A percentile compares a stretch with the other conserved stretches of the same genome.
phyloP scores from a whole-genome alignment of 306 rosid genomes.

The Citrullus colocynthis region DNA sequence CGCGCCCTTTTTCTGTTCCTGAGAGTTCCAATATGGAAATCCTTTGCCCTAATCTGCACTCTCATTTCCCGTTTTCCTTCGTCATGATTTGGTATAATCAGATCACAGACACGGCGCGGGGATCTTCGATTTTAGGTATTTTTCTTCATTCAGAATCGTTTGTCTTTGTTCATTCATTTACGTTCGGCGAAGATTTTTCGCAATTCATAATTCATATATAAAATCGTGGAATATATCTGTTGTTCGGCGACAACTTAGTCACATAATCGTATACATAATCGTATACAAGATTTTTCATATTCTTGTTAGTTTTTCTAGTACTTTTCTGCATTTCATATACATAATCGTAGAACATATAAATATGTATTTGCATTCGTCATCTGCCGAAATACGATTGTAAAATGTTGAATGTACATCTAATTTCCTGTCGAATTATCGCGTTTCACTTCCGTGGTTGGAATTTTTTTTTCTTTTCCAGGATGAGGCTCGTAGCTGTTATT shows the following conservation, averaged over 20 bases:
- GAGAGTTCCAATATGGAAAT: background rate
- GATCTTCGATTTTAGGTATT: background rate
- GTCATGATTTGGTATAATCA: background rate
- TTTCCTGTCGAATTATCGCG: conserved; percentile 1
- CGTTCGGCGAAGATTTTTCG: background rate
- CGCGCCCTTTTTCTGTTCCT: background rate
- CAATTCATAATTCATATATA: background rate
- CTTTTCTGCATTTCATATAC: background rate
- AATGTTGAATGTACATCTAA: conserved; percentile 1
- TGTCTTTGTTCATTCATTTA: background rate
- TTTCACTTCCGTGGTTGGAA: background rate
- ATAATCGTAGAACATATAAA: background rate
- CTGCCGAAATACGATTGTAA: background rate
- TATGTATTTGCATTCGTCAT: background rate
- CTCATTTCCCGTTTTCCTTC: background rate
- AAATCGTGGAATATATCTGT: background rate
- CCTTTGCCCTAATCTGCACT: background rate
- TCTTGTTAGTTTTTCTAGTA: background rate
- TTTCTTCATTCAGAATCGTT: background rate
- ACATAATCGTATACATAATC: too few relatives aligned
- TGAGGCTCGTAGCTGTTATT: conserved; percentile 51
- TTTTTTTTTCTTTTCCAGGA: conserved; percentile 20
- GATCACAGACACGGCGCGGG: background rate
- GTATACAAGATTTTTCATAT: too few relatives aligned
- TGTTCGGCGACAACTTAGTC: background rate